Evolutionary conservation across 345 rosid species (phyloP).

Genomic region (Eucalyptus sp.): DNA sequence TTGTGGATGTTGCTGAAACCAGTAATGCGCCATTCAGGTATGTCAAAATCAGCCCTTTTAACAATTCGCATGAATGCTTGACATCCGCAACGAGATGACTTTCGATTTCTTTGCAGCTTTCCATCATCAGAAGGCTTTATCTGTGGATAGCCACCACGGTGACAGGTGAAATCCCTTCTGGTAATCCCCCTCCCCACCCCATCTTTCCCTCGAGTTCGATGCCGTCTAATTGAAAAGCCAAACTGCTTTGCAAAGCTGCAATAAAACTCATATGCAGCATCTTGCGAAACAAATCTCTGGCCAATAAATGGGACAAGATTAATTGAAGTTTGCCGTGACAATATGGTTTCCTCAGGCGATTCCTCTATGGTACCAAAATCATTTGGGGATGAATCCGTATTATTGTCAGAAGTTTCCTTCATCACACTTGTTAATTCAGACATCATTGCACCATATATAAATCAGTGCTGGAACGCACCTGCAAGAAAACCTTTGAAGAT

Average conservation of each 20-base stretch:
- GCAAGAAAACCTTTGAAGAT: not conserved
- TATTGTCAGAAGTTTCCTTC: constrained; percentile 37
- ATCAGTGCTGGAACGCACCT: not conserved
- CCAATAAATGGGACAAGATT: constrained; percentile 46
- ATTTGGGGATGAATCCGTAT: constrained; percentile 26
- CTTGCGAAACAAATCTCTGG: constrained; percentile 53
- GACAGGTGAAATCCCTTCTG: constrained; percentile 53
- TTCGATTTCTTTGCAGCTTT: constrained; percentile 46
- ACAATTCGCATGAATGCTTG: constrained; percentile 50
- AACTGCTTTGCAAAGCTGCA: constrained; percentile 56
- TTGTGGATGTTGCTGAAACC: constrained; percentile 49
- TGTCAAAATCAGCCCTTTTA: constrained; percentile 43
- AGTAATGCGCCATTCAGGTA: constrained; percentile 49
- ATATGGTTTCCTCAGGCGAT: constrained; percentile 27
- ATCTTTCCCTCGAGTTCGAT: constrained; percentile 52
- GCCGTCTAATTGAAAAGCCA: constrained; percentile 54
- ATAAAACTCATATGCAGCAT: constrained; percentile 54
- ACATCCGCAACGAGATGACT: constrained; percentile 51
- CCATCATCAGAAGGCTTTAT: constrained; percentile 38
- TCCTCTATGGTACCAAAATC: constrained; percentile 29
- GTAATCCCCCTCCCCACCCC: constrained; percentile 57
- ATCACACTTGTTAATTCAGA: constrained; percentile 23
- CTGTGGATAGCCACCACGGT: constrained; percentile 49
- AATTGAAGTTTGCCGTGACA: constrained; percentile 46
- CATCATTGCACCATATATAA: constrained; percentile 7